Conservation (phyloP, 345 rosid genomes). For the Populus nigra region DNA sequence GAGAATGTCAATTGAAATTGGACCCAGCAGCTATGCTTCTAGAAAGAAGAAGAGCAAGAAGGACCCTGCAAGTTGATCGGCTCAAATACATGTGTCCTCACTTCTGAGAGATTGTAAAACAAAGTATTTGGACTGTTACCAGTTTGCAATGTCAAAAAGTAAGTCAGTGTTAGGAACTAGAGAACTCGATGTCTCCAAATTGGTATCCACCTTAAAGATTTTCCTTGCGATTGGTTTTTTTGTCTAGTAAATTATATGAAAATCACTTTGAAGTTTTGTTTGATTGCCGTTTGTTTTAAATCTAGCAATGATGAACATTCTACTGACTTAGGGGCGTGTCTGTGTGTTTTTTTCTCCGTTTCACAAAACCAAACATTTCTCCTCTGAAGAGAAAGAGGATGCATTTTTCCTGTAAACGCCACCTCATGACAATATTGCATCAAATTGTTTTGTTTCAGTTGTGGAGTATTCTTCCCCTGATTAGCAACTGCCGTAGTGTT, state of each 20-base stretch:
- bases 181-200: background rate
- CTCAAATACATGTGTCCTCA: background rate
- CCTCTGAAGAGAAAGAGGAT: no score
- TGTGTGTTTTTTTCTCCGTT: no score
- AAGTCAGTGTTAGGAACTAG: background rate
- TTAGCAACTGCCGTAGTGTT: no score
- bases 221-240: background rate
- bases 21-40: constrained; percentile 59
- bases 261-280: background rate
- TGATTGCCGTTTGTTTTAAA: background rate
- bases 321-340: background rate
- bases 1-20: constrained; percentile 71
- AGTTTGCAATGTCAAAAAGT: background rate
- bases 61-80: constrained; percentile 6
- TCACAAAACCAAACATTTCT: no score
- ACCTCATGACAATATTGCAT: no score
- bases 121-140: background rate
- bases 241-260: background rate
- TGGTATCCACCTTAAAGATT: background rate
- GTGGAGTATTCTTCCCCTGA: no score
- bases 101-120: background rate
- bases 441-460: no score
- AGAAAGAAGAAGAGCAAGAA: constrained; percentile 78
- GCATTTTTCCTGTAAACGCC: no score
- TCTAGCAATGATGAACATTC: background rate